These are phyloP conservation scores for Ophiostoma tasmaniense DNA, from an alignment of 2,329 filamentous ascomycete species.

Conservation along the genomic window DNA sequence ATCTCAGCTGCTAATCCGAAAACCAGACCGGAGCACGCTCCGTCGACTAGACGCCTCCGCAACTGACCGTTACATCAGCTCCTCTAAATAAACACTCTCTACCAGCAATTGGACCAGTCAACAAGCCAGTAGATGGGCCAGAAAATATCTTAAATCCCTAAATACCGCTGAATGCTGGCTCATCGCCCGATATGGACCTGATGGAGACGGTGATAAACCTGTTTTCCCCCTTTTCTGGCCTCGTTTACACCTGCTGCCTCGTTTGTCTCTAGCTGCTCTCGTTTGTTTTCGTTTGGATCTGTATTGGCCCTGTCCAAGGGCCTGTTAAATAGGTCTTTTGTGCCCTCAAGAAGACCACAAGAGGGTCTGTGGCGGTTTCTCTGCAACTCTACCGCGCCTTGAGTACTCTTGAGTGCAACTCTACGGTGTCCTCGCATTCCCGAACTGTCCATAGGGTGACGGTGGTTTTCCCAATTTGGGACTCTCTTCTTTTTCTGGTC, in stretches of 20 bases:
- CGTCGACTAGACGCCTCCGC: background rate
- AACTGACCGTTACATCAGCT: background rate
- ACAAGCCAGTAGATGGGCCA: background rate
- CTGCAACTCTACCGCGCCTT: background rate
- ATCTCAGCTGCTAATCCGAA: background rate
- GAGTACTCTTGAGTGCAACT: background rate
- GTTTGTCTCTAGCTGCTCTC: background rate
- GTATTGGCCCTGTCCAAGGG: background rate
- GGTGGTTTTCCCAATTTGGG: constrained; percentile 1
- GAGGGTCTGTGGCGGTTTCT: background rate
- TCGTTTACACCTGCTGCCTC: background rate
- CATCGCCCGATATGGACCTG: background rate
- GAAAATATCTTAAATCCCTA: background rate
- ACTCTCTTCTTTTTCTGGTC: background rate
- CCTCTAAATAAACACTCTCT: background rate
- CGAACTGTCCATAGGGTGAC: background rate
- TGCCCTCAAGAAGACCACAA: too few species aligned
- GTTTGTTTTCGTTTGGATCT: background rate
- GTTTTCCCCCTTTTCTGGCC: background rate
- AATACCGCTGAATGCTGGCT: background rate
- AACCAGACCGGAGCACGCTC: background rate
- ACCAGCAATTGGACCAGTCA: background rate
- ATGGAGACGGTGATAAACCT: background rate
- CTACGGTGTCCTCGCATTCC: background rate
- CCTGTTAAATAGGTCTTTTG: too few species aligned